Conservation (phyloP, 108 stramenopile genomes). For the Nitzschia sp. region DNA sequence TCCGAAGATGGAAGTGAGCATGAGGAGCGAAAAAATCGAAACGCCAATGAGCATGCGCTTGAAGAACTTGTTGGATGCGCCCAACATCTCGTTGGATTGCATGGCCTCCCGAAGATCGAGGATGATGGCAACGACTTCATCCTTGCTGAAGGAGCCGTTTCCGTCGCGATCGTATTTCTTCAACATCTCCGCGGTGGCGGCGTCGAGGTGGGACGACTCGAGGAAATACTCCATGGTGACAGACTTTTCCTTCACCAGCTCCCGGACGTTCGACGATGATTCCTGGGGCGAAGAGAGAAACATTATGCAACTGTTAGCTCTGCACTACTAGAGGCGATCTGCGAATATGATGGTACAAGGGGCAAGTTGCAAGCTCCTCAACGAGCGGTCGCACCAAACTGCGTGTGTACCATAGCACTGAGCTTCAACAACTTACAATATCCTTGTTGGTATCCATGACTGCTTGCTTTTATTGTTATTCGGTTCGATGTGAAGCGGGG, state of each 20-base stretch:
- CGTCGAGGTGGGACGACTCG: slow-evolving; percentile 5
- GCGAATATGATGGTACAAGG: too few species aligned
- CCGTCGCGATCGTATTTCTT: slow-evolving; percentile 9
- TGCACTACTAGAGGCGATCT: too few species aligned
- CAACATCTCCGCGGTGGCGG: slow-evolving; percentile 10
- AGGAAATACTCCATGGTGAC: slow-evolving; percentile 20
- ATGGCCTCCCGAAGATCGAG: slow-evolving; percentile 16
- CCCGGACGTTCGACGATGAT: too few species aligned
- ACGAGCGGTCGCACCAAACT: too few species aligned
- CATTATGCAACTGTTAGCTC: too few species aligned
- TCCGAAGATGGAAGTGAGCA: slow-evolving; percentile 17
- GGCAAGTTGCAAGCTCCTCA: too few species aligned
- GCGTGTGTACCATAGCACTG: too few species aligned
- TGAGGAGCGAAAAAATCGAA: not conserved
- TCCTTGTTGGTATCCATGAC: too few species aligned
- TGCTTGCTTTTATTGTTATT: too few species aligned
- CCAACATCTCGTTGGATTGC: slow-evolving; percentile 16
- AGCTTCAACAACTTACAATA: too few species aligned
- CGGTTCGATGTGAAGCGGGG: too few species aligned
- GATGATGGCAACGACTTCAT: slow-evolving; percentile 19
- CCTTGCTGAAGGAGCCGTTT: slow-evolving; percentile 17
- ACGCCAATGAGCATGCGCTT: slow-evolving; percentile 1
- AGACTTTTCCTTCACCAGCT: not conserved
- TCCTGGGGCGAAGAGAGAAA: too few species aligned
- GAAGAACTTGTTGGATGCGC: slow-evolving; percentile 16